phyloP scores from a whole-genome alignment of 768 basidiomycete genomes.

The Hemileccinum impolitum region DNA sequence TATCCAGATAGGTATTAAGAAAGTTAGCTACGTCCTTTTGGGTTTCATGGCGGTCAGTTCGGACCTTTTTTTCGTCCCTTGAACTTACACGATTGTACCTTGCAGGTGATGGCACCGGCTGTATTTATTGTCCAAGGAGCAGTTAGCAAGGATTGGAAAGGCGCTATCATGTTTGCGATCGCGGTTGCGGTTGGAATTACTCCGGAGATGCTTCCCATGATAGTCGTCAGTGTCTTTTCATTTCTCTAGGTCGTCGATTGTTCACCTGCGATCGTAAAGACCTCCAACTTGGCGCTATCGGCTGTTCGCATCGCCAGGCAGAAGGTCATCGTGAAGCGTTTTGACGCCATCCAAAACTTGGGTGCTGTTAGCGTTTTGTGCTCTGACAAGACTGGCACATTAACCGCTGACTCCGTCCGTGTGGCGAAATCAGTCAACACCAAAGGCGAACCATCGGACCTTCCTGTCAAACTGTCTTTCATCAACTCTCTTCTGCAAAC shows the following conservation, averaged over 20 bases:
- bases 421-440: slow-evolving; percentile 29
- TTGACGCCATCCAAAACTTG: slow-evolving; percentile 62
- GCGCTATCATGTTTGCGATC: slow-evolving; percentile 31
- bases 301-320: slow-evolving; percentile 52
- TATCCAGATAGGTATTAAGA: slow-evolving; percentile 32
- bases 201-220: slow-evolving; percentile 34
- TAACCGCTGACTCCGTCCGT: slow-evolving; percentile 41
- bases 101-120: slow-evolving; percentile 29
- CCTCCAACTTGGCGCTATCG: slow-evolving; percentile 57
- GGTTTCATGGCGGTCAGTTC: slow-evolving; percentile 28
- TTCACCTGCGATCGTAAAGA: slow-evolving; percentile 41
- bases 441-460: slow-evolving; percentile 20
- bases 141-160: slow-evolving; percentile 30
- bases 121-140: slow-evolving; percentile 32
- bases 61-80: not conserved
- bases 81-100: not conserved
- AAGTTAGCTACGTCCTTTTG: slow-evolving; percentile 32
- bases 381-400: slow-evolving; percentile 66
- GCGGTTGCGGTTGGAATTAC: slow-evolving; percentile 31
- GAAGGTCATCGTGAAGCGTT: slow-evolving; percentile 59
- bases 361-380: slow-evolving; percentile 53
- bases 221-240: slow-evolving; percentile 22
- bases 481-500: slow-evolving; percentile 34
- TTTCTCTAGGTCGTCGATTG: not conserved
- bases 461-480: slow-evolving; percentile 28